phyloP scores from a whole-genome alignment of 306 rosid genomes.

The Alnus rubra region DNA sequence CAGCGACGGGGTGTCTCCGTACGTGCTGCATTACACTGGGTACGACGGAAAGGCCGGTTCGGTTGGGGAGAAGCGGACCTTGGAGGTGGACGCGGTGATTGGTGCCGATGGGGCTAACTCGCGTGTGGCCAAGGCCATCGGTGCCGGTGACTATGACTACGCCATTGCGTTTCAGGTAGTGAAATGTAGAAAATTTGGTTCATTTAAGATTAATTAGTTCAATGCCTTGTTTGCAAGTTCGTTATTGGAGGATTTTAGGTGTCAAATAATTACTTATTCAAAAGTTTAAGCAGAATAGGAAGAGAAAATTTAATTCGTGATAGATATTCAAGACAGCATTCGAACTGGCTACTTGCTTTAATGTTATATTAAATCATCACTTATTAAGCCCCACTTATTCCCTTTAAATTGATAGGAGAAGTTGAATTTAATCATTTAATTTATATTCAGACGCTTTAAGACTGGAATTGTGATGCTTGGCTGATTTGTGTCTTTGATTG shows the following conservation, averaged over 20 bases:
- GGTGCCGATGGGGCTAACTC: constrained; percentile 99
- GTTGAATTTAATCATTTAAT: too few species aligned
- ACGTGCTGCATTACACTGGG: constrained; percentile 69
- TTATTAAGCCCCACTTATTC: too few species aligned
- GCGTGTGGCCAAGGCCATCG: constrained; percentile 83
- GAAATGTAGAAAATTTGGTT: neutral
- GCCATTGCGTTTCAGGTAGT: constrained; percentile 96
- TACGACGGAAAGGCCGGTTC: constrained; percentile 74
- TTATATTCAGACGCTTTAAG: too few species aligned
- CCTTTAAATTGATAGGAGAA: too few species aligned
- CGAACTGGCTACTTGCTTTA: too few species aligned
- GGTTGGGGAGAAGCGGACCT: constrained; percentile 58
- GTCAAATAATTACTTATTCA: too few species aligned
- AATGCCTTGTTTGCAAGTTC: too few species aligned
- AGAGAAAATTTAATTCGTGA: too few species aligned
- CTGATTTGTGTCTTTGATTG: constrained; percentile 17
- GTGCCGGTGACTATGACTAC: constrained; percentile 91
- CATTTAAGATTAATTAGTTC: neutral
- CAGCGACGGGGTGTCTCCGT: constrained; percentile 52
- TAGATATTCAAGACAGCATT: too few species aligned
- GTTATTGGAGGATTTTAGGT: too few species aligned
- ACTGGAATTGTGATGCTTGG: neutral
- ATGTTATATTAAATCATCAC: too few species aligned
- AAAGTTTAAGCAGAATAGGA: too few species aligned
- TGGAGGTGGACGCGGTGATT: constrained; percentile 95